Evolutionary conservation across 768 basidiomycete species (phyloP).

Genomic region (Phlebiopsis flavidoalba): DNA sequence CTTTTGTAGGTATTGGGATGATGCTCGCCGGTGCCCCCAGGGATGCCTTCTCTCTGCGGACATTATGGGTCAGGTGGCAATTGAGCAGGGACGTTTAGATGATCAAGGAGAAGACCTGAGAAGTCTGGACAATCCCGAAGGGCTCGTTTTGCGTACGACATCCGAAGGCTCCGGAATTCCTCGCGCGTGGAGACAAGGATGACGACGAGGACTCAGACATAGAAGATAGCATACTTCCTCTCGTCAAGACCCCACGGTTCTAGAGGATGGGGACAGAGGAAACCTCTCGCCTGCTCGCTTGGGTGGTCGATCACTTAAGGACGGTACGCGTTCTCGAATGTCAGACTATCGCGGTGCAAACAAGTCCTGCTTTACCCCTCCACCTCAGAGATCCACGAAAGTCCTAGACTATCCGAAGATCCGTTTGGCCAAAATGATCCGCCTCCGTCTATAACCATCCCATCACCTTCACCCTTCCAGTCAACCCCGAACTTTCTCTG

Average conservation of each 20-base stretch:
- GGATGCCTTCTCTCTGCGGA: constrained; percentile 79
- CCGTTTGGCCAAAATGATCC: constrained; percentile 66
- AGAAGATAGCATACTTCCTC: constrained; percentile 16
- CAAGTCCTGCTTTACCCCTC: constrained; percentile 66
- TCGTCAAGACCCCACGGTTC: not conserved
- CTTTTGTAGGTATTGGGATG: constrained; percentile 61
- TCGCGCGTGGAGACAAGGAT: constrained; percentile 38
- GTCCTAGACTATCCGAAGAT: constrained; percentile 62
- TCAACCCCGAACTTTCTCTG: constrained; percentile 69
- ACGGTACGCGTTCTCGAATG: constrained; percentile 22
- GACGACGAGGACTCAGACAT: constrained; percentile 34
- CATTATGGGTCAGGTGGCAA: constrained; percentile 75
- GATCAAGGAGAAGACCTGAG: constrained; percentile 48
- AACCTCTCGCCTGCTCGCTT: constrained; percentile 5
- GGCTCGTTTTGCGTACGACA: constrained; percentile 32
- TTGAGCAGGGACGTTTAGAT: constrained; percentile 84
- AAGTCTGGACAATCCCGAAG: constrained; percentile 44
- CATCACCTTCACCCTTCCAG: constrained; percentile 46
- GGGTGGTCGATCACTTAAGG: constrained; percentile 1
- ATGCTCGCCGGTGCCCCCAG: constrained; percentile 64
- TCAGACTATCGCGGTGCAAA: constrained; percentile 61
- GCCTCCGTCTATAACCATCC: constrained; percentile 24
- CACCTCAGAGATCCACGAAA: constrained; percentile 48
- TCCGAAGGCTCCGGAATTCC: constrained; percentile 19
- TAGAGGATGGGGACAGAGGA: not conserved